Evolutionary conservation across 257 asterid genomes (phyloP).

Genomic region (Salvia hispanica): DNA sequence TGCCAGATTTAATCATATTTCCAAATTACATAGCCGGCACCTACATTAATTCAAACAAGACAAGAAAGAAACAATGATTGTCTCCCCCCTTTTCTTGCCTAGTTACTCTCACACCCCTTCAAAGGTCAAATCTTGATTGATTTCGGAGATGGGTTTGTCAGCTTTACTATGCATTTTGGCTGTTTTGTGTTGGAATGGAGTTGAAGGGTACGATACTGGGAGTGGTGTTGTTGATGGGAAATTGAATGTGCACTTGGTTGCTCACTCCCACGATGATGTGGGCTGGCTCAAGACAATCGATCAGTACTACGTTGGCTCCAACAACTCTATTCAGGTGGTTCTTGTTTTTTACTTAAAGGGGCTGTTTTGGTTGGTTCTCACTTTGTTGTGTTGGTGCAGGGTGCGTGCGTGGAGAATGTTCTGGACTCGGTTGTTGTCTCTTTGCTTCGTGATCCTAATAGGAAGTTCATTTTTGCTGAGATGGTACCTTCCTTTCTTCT

Average conservation of each 20-base stretch:
- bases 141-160: slow-evolving; percentile 40
- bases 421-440: slow-evolving; percentile 77
- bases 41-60: slow-evolving; percentile 13
- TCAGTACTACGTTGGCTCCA: slow-evolving; percentile 92
- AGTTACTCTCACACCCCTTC: slow-evolving; percentile 11
- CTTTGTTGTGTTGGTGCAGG: slow-evolving; percentile 45
- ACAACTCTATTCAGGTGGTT: slow-evolving; percentile 73
- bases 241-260: slow-evolving; percentile 87
- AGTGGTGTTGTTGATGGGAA: slow-evolving; percentile 64
- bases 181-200: slow-evolving; percentile 36
- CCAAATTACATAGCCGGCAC: slow-evolving; percentile 23
- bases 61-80: slow-evolving; percentile 4
- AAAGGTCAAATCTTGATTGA: slow-evolving; percentile 15
- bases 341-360: not conserved
- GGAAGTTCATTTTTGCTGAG: slow-evolving; percentile 84
- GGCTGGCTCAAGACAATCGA: slow-evolving; percentile 94
- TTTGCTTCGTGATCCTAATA: slow-evolving; percentile 60
- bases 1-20: not conserved
- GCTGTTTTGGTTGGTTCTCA: not conserved
- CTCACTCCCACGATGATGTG: slow-evolving; percentile 91
- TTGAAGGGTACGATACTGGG: slow-evolving; percentile 59
- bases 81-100: slow-evolving; percentile 11
- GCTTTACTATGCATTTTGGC: slow-evolving; percentile 38
- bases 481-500: no score
- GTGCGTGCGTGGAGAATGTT: slow-evolving; percentile 79